Evolutionary conservation across 495 filamentous ascomycete species (phyloP).

Genomic region (Penicillium arizonense): DNA sequence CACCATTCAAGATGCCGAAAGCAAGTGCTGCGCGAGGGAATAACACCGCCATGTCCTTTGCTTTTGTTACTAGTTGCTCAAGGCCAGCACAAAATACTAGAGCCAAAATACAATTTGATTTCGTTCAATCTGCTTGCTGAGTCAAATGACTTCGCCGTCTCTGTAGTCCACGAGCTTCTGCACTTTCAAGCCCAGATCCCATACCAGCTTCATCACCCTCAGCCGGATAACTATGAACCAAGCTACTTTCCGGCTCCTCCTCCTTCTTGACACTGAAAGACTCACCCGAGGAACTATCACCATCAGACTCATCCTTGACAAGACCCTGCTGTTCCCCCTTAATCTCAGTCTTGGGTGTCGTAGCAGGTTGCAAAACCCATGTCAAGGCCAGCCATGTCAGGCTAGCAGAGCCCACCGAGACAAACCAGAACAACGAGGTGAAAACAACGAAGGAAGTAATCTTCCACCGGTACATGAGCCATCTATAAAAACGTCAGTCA

Average conservation of each 20-base stretch:
- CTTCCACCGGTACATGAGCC: constrained; percentile 82
- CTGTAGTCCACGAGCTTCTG: constrained; percentile 33
- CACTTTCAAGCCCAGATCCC: constrained; percentile 36
- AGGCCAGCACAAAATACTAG: not conserved
- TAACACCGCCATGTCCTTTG: too few relatives aligned
- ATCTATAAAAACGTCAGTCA: constrained; percentile 39
- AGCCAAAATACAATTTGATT: not conserved
- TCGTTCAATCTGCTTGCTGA: constrained; percentile 20
- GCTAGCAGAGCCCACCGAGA: constrained; percentile 61
- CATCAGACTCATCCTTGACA: constrained; percentile 32
- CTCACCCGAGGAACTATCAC: constrained; percentile 10
- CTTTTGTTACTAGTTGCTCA: too few relatives aligned
- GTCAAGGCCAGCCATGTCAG: constrained; percentile 56
- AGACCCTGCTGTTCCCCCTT: constrained; percentile 26
- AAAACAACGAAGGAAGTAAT: constrained; percentile 65
- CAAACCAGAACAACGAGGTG: constrained; percentile 68
- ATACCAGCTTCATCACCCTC: constrained; percentile 16
- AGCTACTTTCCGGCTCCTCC: constrained; percentile 20
- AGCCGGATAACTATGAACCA: constrained; percentile 19
- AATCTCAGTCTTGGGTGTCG: constrained; percentile 16
- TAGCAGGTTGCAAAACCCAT: constrained; percentile 28
- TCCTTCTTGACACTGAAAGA: constrained; percentile 22
- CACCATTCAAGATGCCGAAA: not conserved
- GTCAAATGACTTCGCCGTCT: constrained; percentile 32
- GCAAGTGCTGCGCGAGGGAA: too few relatives aligned